These are phyloP conservation scores for Paecilomyces sp. DNA, from an alignment of 2,329 filamentous ascomycete species.

Conservation along the genomic window DNA sequence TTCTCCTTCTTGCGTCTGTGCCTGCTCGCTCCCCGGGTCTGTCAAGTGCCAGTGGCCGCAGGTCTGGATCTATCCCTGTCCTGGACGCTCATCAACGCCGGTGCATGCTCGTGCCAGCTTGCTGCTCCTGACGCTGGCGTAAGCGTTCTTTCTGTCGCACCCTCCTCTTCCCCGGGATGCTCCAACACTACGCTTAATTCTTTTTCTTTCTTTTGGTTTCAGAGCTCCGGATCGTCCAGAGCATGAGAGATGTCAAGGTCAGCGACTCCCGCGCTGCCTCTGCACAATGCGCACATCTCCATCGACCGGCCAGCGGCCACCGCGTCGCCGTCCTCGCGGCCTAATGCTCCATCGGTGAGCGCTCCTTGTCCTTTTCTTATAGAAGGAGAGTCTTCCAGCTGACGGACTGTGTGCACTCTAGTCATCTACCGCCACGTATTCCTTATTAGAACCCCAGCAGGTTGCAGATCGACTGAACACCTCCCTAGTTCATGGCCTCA, in stretches of 20 bases:
- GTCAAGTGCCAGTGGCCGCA: background rate
- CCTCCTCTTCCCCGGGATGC: constrained; percentile 4
- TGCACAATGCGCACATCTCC: constrained; percentile 44
- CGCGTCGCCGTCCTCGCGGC: constrained; percentile 19
- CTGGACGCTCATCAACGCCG: background rate
- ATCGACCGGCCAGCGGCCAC: constrained; percentile 22
- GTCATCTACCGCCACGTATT: constrained; percentile 45
- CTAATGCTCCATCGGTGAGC: constrained; percentile 27
- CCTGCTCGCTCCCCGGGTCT: background rate
- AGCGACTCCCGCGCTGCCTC: constrained; percentile 51
- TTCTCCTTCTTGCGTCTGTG: background rate
- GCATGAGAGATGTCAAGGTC: constrained; percentile 58
- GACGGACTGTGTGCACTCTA: constrained; percentile 10
- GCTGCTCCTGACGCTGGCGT: constrained; percentile 1
- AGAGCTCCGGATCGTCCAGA: constrained; percentile 7
- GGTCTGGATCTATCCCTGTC: background rate
- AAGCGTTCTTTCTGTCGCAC: background rate
- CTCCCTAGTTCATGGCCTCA: constrained; percentile 74
- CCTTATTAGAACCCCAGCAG: constrained; percentile 67
- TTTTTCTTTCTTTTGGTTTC: background rate
- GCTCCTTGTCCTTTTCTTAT: constrained; percentile 3
- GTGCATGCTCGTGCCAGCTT: constrained; percentile 2
- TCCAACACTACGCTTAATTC: constrained; percentile 2
- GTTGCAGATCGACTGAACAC: constrained; percentile 71
- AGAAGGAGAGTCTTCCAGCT: background rate